A percentile compares a stretch with the other conserved stretches of the same genome.
Conservation (phyloP, 129 eudicot species). For the sunflower (Helianthus annuus) region HanXRQr2.0-SUNRISE NC_035435.2:121993100-121993599, state of each 20-base stretch:
- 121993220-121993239: slow-evolving; percentile 72
- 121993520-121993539: slow-evolving; percentile 91
- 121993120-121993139: background rate
- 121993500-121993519: slow-evolving; percentile 83
- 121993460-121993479: background rate
- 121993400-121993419: background rate
- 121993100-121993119: background rate
- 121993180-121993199: slow-evolving; percentile 32
- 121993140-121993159: background rate
- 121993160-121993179: background rate
- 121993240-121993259: slow-evolving; percentile 42
- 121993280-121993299: slow-evolving; percentile 86
- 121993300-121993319: slow-evolving; percentile 44
- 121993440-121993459: background rate
- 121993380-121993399: too few relatives aligned
- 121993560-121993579: background rate
- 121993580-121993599: background rate
- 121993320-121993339: slow-evolving; percentile 77
- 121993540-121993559: background rate
- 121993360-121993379: too few relatives aligned
- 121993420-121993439: background rate
- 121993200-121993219: slow-evolving; percentile 91
- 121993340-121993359: slow-evolving; percentile 85
- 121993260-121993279: slow-evolving; percentile 78
- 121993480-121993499: slow-evolving; percentile 76